Evolutionary conservation across 345 rosid genomes (phyloP), one percentile per base, ranked within the genome.

Genomic region (Syzygium jambos): DNA sequence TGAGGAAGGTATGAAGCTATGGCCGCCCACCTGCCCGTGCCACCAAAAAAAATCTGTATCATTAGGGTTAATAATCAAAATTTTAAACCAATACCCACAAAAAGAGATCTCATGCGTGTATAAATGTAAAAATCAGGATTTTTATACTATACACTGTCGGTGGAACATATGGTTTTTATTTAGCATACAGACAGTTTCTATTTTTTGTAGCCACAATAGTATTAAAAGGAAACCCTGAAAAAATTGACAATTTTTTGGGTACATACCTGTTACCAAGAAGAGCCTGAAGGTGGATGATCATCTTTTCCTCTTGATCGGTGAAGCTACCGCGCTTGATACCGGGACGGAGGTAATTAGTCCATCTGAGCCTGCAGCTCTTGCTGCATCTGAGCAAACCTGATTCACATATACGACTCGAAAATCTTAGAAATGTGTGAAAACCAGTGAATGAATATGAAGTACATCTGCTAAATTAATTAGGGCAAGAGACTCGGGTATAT

Each of bases 1-100:
- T 93, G 90, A 25, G 94, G 94, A 59, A 93, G 94, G 51, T 93
- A 93, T 14, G 94, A 93, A 5, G 94, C 94, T 88, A 93, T 93
- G 65, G 94, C 93, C 61, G 94, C 94, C 94, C 94, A 93, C 88
- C 94, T 93, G 89, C 90, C 89, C 38, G 55, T 21, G 34, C 46
- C 30, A 29, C 38, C 53, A n/a, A 61, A 82, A 46, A 52, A 59
- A 25, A 16, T 13, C 65, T 25, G 23, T 27, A 38, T 30, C 46
- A 84, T 78, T 52, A 68, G 52, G 57, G n/a, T 77, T 9, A 17
- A 51, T 51, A 29, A 21, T 11, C 27, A 5, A 73, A 65, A 78
- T 29, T 23, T 43, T 23, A 25, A 78, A 78, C 51, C 54, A 43
- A 52, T 9, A 22, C 61, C 8, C 46, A 68, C 25, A 73, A 73